Evolutionary conservation across 1,284 basidiomycete genomes (phyloP).

Genomic region (Mrakiaceae sp.): DNA sequence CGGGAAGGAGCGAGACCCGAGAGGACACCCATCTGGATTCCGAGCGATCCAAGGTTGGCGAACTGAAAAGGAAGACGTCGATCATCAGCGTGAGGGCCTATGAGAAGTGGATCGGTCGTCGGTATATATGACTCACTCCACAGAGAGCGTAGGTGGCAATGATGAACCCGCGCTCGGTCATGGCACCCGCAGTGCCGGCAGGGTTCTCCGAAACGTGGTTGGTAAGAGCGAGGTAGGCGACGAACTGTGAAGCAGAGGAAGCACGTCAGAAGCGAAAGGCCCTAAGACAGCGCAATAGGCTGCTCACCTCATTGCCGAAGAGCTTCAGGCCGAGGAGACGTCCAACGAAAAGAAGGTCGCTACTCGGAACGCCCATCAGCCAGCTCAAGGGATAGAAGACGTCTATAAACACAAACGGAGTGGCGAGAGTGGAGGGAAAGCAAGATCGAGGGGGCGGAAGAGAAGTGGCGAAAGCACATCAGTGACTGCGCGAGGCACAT

Average conservation of each 20-base stretch:
- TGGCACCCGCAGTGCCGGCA: background rate
- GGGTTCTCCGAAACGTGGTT: slow-evolving; percentile 23
- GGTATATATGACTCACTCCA: background rate
- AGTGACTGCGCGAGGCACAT: background rate
- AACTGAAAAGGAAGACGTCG: slow-evolving; percentile 48
- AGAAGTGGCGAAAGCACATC: background rate
- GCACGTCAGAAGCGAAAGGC: too few relatives aligned
- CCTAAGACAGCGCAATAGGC: too few relatives aligned
- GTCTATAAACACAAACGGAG: slow-evolving; percentile 30
- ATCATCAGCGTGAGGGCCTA: background rate
- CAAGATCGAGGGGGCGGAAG: background rate
- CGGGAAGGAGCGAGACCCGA: slow-evolving; percentile 69
- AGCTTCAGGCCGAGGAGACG: slow-evolving; percentile 73
- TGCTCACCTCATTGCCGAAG: slow-evolving; percentile 54
- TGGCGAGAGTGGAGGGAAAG: background rate
- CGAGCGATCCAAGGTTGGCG: slow-evolving; percentile 64
- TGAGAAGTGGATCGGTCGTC: background rate
- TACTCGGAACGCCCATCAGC: slow-evolving; percentile 49
- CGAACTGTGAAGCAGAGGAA: slow-evolving; percentile 39
- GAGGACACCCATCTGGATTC: slow-evolving; percentile 84
- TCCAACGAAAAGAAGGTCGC: slow-evolving; percentile 31
- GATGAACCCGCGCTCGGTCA: slow-evolving; percentile 20
- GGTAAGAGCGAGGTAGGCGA: slow-evolving; percentile 49
- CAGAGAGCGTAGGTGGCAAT: slow-evolving; percentile 22
- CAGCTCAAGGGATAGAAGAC: slow-evolving; percentile 78